Evolutionary conservation across 441 rosid species (phyloP), one percentile per base, ranked within the genome.

Genomic region (Populus tomentosa): DNA sequence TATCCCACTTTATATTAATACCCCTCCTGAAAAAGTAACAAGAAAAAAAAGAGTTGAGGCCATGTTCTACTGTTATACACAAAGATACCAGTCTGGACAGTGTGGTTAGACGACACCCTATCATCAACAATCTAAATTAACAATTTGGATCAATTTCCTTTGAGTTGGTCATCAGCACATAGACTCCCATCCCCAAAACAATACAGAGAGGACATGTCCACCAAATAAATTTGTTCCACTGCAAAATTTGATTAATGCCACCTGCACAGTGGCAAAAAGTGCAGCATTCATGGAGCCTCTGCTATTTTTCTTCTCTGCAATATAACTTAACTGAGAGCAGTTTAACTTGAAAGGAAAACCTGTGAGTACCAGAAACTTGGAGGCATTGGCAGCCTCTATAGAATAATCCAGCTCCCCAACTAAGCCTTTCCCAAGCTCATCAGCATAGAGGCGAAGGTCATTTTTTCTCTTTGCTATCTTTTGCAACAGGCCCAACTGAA

Each of bases 341-440:
- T 18, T 63, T 30, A 20, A 38, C 16, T 38, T 68, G 67, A 81
- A 65, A 21, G 35, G 56, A 67, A 28, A 77, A 75, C 40, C 66
- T 75, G 76, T 40, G 50, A 66, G 69, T 91, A 95, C 99, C 98
- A 28, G 88, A 89, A 91, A 95, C 80, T 91, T 86, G 56, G 88
- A 81, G 71, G 99, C 94, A 87, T 95, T 93, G 81, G 91, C 86
- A 85, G 99, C 97, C 88, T 95, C 99, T 82, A 89, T 81, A 74
- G 82, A 84, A 81, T 91, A 95, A 86, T 95, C 99, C 80, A 95
- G 83, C 86, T 95, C 99, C 78, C 98, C 98, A 75, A 90, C 95
- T 79, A 95, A 88, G 73, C 99, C 98, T 85, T 85, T 95, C 80
- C 99, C 99, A 70, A 95, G 95, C 86, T 95, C 99, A 86, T 95